These are phyloP conservation scores for Apiotrichum siamense DNA, from an alignment of 1,284 basidiomycete genomes.

Conservation along the genomic window DNA sequence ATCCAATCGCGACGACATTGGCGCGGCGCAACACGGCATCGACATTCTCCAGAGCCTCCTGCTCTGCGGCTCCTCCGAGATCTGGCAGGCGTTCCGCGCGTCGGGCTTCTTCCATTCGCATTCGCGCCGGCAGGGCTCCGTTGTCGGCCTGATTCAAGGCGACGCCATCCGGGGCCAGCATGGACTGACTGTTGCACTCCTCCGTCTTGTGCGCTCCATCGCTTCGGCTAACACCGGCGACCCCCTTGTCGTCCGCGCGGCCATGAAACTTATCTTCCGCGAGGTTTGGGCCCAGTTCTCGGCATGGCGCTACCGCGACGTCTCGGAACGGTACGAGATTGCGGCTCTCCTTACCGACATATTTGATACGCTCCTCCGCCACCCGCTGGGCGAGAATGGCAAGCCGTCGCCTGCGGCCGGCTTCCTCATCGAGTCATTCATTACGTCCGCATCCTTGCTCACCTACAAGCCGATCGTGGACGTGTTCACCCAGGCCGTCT, in stretches of 20 bases:
- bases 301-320: conserved; percentile 36
- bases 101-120: conserved; percentile 36
- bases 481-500: conserved; percentile 27
- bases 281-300: conserved; percentile 37
- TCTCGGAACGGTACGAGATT: conserved; percentile 31
- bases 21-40: conserved; percentile 23
- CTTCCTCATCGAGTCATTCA: conserved; percentile 31
- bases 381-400: conserved; percentile 24
- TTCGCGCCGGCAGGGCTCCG: conserved; percentile 24
- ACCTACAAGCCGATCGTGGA: conserved; percentile 41
- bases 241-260: conserved; percentile 26
- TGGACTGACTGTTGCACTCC: conserved; percentile 26
- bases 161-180: conserved; percentile 33
- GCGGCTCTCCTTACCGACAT: conserved; percentile 23
- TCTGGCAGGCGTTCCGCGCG: conserved; percentile 30
- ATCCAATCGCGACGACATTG: conserved; percentile 11
- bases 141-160: conserved; percentile 25
- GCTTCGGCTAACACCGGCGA: conserved; percentile 16
- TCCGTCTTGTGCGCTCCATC: conserved; percentile 33
- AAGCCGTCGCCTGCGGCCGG: conserved; percentile 23
- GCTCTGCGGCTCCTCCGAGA: conserved; percentile 19
- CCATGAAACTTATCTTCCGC: conserved; percentile 29
- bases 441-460: conserved; percentile 30
- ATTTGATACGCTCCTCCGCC: conserved; percentile 28
- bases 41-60: conserved; percentile 32